phyloP scores from a whole-genome alignment of 2,329 filamentous ascomycete genomes.

The Fusarium nygamai region DNA sequence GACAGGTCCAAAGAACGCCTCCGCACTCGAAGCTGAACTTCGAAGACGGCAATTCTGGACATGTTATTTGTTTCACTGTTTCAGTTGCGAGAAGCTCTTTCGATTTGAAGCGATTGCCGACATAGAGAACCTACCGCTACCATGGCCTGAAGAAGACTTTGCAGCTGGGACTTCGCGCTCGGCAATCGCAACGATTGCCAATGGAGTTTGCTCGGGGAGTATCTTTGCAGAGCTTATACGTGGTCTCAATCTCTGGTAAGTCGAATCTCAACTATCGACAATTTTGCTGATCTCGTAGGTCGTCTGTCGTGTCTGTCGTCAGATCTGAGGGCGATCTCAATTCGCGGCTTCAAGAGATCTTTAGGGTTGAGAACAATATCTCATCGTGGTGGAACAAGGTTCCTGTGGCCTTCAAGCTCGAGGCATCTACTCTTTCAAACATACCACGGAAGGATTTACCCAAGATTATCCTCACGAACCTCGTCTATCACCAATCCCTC shows the following conservation, averaged over 20 bases:
- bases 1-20: fast-evolving
- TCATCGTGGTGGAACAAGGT: not conserved
- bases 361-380: not conserved
- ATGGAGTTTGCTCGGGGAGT: not conserved
- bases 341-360: not conserved
- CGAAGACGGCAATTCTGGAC: not conserved
- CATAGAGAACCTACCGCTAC: not conserved
- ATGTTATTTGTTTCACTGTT: constrained; percentile 1
- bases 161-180: fast-evolving
- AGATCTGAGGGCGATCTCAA: not conserved
- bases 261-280: fast-evolving
- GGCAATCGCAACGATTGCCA: not conserved
- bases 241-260: not conserved
- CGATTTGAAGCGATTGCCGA: not conserved
- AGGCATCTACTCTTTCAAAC: fast-evolving
- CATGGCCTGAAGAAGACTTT: not conserved
- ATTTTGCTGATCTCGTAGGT: fast-evolving
- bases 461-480: not conserved
- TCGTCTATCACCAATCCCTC: constrained; percentile 1
- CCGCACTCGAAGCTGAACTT: not conserved
- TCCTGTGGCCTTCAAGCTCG: fast-evolving
- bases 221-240: not conserved
- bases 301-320: not conserved
- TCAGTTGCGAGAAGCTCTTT: not conserved
- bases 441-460: fast-evolving